Evolutionary conservation across 164 flowering plant genomes (phyloP).

Genomic region (Amborella trichopoda): DNA sequence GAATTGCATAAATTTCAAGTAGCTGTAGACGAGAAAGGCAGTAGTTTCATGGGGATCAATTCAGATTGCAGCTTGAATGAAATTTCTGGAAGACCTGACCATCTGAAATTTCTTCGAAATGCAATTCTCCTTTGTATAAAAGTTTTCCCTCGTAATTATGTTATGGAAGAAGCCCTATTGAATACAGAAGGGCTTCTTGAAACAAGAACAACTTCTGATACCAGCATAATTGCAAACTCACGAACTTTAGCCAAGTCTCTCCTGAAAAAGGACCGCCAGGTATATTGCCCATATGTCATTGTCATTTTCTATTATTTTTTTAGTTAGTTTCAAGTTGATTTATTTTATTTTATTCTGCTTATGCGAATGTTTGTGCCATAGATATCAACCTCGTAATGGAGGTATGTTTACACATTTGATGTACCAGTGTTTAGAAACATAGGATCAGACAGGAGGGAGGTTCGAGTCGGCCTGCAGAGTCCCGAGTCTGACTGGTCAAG

Average conservation of each 20-base stretch:
- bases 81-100: slow-evolving; percentile 25
- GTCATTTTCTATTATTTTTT: background rate
- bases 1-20: slow-evolving; percentile 35
- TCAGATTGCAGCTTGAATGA: slow-evolving; percentile 24
- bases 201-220: slow-evolving; percentile 27
- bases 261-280: slow-evolving; percentile 86
- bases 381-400: no score
- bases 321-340: no score
- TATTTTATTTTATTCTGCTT: no score
- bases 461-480: no score
- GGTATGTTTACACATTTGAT: no score
- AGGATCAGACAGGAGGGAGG: no score
- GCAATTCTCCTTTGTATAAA: slow-evolving; percentile 55
- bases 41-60: slow-evolving; percentile 11
- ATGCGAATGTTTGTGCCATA: no score
- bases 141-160: slow-evolving; percentile 64
- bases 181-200: slow-evolving; percentile 64
- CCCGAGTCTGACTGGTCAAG: no score
- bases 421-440: no score
- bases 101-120: slow-evolving; percentile 83
- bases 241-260: slow-evolving; percentile 75
- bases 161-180: slow-evolving; percentile 75
- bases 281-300: slow-evolving; percentile 9
- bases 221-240: slow-evolving; percentile 41
- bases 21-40: slow-evolving; percentile 8